Evolutionary conservation across 2,329 filamentous ascomycete genomes (phyloP).

Genomic region (Epichloe glyceriae): DNA sequence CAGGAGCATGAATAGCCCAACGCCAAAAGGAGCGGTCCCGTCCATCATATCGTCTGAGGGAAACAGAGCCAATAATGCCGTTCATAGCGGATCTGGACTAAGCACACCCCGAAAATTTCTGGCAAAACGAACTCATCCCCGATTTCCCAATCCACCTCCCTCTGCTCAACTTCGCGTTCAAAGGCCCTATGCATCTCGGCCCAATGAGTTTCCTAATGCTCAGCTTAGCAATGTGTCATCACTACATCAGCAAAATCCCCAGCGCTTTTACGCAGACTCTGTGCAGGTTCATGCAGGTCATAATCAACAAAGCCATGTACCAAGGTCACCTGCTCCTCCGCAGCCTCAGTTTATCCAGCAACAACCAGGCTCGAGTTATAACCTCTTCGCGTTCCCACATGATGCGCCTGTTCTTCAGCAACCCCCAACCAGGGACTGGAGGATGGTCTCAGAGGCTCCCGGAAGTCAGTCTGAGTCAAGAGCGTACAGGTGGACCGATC

Average conservation of each 20-base stretch:
- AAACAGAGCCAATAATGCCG: background rate
- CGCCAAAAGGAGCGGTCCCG: background rate
- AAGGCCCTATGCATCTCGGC: background rate
- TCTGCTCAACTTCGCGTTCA: background rate
- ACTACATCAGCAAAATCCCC: background rate
- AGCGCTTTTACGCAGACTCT: background rate
- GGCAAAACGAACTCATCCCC: constrained; percentile 5
- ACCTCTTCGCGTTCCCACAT: background rate
- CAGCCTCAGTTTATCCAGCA: background rate
- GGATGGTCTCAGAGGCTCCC: background rate
- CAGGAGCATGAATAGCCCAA: constrained; percentile 5
- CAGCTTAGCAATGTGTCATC: background rate
- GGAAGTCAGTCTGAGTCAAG: background rate
- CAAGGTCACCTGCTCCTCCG: background rate
- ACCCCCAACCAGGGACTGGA: background rate
- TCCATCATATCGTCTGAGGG: background rate
- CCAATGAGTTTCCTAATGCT: background rate
- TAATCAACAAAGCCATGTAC: background rate
- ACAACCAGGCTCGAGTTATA: background rate
- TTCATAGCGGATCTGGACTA: background rate
- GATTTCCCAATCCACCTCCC: background rate
- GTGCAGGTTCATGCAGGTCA: background rate
- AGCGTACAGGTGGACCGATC: background rate
- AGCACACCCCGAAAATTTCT: background rate
- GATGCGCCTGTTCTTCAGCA: background rate